Evolutionary conservation across 495 filamentous ascomycete species (phyloP), one percentile per base, ranked within the genome.

Genomic region (Daldinia childiae): DNA sequence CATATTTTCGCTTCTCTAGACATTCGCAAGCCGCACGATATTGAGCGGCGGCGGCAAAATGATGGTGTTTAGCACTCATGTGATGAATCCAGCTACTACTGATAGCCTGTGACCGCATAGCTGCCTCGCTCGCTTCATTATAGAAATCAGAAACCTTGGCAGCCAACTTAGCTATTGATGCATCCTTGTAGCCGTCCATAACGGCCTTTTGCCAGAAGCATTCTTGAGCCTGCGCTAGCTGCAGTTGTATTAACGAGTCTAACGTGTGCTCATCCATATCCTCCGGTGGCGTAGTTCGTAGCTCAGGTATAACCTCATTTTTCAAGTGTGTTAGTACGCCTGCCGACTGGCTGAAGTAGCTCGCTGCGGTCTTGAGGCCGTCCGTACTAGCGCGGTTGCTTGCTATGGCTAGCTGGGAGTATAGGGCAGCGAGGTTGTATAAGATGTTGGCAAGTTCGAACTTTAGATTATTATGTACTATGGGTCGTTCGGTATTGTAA

Each of bases 201-300:
- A 97, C 95, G 2, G 96, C 95, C 76, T 97, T 98, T 61, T 95
- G 91, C 95, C 95, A 99, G 79, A 95, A 98, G 77, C 95, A 98
- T 79, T 99, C 95, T 73, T 99, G 95, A 38, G 90, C 93, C 76
- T 99, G 94, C 14, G 93, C 95, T 0, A 99, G 85, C 55, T 97
- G 85, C 36, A 99, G 85, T 74, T 95, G 86, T 68, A 92, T 90
- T 17, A 98, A 82, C 58, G 93, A 93, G 72, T 93, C 91, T 27
- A 99, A 80, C 0, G 95, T 96, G 75, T 91, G 86, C 21, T 87
- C 86, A 76, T 99, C 95, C 95, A 99, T 97, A 69, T 99, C 95
- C 78, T 98, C 95, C 1, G 95, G 93, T 38, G 78, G 79, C 0
- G 90, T 86, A 29, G 92, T 88, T 36, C 94, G 91, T 65, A 99